Base-by-base conservation (phyloP, 2,329 filamentous ascomycete genomes). In the Arthrocladium fulminans region DNA sequence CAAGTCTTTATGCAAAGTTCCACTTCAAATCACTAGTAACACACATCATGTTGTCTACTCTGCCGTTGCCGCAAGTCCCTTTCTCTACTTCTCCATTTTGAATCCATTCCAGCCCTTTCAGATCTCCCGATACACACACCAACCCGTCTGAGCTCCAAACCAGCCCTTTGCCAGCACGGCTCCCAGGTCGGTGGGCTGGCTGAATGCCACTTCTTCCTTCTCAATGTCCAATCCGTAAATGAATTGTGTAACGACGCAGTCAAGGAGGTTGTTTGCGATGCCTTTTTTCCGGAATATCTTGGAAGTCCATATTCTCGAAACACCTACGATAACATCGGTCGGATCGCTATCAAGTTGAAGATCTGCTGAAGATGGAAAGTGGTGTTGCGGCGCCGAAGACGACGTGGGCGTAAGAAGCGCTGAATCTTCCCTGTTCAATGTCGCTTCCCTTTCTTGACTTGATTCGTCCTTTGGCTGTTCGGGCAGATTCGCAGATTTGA, bases 291-390 rank as follows among this genome's bases (percentile, higher is more conserved):
- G 71, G 50, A 76, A 74, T 1, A 71, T 68, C 4, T 69, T 72
- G 6, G 75, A 78, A 0, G 77, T 80, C 81, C 81, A 84, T 55
- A 84, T 79, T 24, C 81, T 73, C 20, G 80, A 81, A 22, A 84
- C 73, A 15, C 79, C 78, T 47, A 83, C 68, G n/a, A 75, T 67
- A 2, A 74, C 77, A 2, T 69, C 64, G 22, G 70, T 61, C 3
- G 66, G 56, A 39, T 67, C 63, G 22, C 66, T 63, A 45, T 67
- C 66, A 29, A 73, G 65, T 1, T 68, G 23, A 12, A 48, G 17
- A 37, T 50, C 41, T 15, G 48, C 40, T n/a, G 48, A 46, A 7
- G 48, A 50, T 4, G 32, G 41, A 6, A 42, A 41, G 10, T 35
- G 34, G 17, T 23, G 29, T 9, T 48, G 37, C 34, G 37, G 45